A percentile compares a stretch with the other conserved stretches of the same genome.
Conservation (phyloP, 2,329 filamentous ascomycete genomes). For the Bimuria novae-zelandiae region DNA sequence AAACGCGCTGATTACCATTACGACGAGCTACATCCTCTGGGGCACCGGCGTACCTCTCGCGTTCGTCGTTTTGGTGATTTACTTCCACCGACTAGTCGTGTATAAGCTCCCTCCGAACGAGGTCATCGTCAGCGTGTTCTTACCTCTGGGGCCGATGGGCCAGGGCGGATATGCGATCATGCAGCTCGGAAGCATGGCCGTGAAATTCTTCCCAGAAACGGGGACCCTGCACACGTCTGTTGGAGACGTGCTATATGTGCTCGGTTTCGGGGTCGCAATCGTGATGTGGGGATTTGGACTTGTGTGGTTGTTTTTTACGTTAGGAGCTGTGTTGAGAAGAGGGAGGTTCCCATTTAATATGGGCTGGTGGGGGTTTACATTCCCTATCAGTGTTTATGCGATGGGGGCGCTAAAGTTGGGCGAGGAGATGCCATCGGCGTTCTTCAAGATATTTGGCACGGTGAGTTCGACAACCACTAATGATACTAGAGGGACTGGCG, state of each 20-base stretch:
- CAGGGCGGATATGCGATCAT: conserved; percentile 28
- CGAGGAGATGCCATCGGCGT: conserved; percentile 57
- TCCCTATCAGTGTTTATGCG: conserved; percentile 48
- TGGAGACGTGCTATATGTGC: conserved; percentile 59
- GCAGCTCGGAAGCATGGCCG: conserved; percentile 51
- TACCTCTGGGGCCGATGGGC: conserved; percentile 67
- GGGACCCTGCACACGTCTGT: conserved; percentile 40
- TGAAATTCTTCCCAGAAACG: conserved; percentile 42
- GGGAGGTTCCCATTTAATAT: conserved; percentile 59
- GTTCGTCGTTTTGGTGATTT: conserved; percentile 64
- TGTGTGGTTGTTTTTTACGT: conserved; percentile 51
- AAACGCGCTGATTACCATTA: conserved; percentile 62
- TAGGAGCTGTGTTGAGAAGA: neutral
- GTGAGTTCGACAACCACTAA: conserved; percentile 11
- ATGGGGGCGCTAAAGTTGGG: conserved; percentile 52
- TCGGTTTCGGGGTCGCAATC: conserved; percentile 56
- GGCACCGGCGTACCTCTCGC: conserved; percentile 64
- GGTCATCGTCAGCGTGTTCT: conserved; percentile 66
- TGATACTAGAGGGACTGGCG: neutral
- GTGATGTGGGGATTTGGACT: conserved; percentile 60
- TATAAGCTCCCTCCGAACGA: conserved; percentile 66
- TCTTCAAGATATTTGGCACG: conserved; percentile 62
- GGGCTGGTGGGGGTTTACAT: conserved; percentile 63
- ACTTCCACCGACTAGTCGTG: conserved; percentile 67
- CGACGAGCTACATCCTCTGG: conserved; percentile 69